Percentiles rank a stretch among this genome's conserved stretches.
These are phyloP conservation scores for Macrotyloma uniflorum DNA, from an alignment of 306 rosid species.

Conservation along the genomic window DNA sequence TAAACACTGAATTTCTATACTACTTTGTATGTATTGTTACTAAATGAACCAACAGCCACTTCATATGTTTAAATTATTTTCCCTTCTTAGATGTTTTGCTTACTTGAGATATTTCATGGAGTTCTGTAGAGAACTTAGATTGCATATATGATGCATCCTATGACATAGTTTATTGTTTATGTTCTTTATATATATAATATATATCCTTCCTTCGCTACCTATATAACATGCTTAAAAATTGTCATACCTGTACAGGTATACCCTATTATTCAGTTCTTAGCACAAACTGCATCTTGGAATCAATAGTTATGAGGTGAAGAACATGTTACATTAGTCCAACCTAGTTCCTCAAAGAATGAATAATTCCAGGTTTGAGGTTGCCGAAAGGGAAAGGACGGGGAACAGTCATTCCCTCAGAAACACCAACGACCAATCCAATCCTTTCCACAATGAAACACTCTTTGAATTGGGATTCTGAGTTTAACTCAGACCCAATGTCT, in stretches of 20 bases:
- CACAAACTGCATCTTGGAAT: background rate
- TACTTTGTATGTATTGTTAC: background rate
- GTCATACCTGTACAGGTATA: background rate
- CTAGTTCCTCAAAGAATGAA: background rate
- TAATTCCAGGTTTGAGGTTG: background rate
- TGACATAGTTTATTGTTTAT: background rate
- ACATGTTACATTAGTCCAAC: no score
- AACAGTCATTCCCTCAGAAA: background rate
- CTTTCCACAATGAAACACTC: background rate
- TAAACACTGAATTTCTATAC: background rate
- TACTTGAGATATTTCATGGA: background rate
- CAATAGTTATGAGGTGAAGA: no score
- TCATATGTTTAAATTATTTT: background rate
- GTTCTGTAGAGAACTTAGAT: background rate
- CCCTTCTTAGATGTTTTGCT: background rate
- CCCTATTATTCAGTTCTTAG: background rate
- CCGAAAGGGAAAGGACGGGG: background rate
- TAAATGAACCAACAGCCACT: background rate
- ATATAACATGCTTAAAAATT: background rate
- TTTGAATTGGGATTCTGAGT: no score
- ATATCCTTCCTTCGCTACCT: background rate
- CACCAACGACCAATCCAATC: background rate
- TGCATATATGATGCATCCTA: background rate
- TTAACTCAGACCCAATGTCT: no score
- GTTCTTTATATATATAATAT: background rate